These are phyloP conservation scores for Alternaria ventricosa DNA, from an alignment of 2,329 filamentous ascomycete genomes.

Conservation along the genomic window DNA sequence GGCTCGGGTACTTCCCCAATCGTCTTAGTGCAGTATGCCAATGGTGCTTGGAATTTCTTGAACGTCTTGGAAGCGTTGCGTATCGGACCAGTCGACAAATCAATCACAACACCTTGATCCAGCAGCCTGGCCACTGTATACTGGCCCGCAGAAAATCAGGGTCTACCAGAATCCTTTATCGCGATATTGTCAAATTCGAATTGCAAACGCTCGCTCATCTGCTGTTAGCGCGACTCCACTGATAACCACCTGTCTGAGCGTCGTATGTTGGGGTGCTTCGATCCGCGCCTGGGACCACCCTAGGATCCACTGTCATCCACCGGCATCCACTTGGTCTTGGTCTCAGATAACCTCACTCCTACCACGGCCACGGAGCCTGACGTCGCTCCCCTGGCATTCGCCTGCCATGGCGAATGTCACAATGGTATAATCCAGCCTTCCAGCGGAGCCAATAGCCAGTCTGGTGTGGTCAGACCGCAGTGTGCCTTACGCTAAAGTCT, in stretches of 20 bases:
- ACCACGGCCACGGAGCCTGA: not conserved
- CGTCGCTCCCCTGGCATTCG: not conserved
- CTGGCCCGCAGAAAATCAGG: not conserved
- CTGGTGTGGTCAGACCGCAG: not conserved
- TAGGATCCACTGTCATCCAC: conserved; percentile 6
- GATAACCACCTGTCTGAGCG: conserved; percentile 20
- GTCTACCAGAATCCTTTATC: conserved; percentile 13
- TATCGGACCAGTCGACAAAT: not conserved
- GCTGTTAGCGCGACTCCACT: conserved; percentile 21
- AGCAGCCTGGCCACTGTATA: conserved; percentile 3
- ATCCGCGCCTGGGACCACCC: conserved; percentile 10
- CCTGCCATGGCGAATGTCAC: not conserved
- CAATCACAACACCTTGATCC: not conserved
- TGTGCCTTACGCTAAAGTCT: conserved; percentile 8
- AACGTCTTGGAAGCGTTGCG: conserved; percentile 2
- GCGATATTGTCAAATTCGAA: conserved; percentile 9
- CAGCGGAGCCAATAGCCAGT: not conserved
- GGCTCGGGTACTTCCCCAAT: not conserved
- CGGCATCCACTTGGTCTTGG: conserved; percentile 8
- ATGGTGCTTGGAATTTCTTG: conserved; percentile 10
- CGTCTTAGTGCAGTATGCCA: not conserved
- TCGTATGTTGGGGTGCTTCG: conserved; percentile 15
- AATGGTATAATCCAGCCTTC: not conserved
- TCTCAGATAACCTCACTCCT: not conserved
- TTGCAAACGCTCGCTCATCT: conserved; percentile 6